Conservation (phyloP, 2,329 filamentous ascomycete species). For the Apiospora pterosperma region DNA sequence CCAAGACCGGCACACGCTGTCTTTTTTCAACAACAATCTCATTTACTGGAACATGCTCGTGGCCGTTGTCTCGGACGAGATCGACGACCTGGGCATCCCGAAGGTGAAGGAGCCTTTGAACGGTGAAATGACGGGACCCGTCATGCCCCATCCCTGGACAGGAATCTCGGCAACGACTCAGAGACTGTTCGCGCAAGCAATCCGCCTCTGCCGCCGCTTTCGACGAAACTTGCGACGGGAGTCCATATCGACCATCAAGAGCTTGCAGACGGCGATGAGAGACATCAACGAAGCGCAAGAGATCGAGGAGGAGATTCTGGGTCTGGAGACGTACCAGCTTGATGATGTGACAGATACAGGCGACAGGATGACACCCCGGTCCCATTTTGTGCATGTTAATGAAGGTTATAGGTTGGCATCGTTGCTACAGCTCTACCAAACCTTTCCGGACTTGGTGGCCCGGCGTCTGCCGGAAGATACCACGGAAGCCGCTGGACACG, state of each 20-base stretch:
- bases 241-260: slow-evolving; percentile 17
- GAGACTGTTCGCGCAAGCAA: slow-evolving; percentile 29
- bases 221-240: slow-evolving; percentile 20
- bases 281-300: slow-evolving; percentile 30
- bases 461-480: slow-evolving; percentile 23
- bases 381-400: slow-evolving; percentile 31
- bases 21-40: slow-evolving; percentile 36
- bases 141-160: slow-evolving; percentile 33
- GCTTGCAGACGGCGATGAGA: slow-evolving; percentile 21
- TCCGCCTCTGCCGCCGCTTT: slow-evolving; percentile 33
- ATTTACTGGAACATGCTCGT: slow-evolving; percentile 38
- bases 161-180: slow-evolving; percentile 32
- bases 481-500: slow-evolving; percentile 8
- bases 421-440: slow-evolving; percentile 36
- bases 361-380: slow-evolving; percentile 21
- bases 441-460: slow-evolving; percentile 30
- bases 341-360: slow-evolving; percentile 22
- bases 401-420: slow-evolving; percentile 35
- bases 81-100: slow-evolving; percentile 12
- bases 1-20: slow-evolving; percentile 26
- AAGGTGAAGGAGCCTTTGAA: slow-evolving; percentile 5
- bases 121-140: slow-evolving; percentile 1
- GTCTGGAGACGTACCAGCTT: slow-evolving; percentile 23
- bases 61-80: slow-evolving; percentile 32
- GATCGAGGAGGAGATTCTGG: slow-evolving; percentile 31